Conservation (phyloP, 1,284 basidiomycete genomes). For the Sanguinoderma infundibulare region DNA sequence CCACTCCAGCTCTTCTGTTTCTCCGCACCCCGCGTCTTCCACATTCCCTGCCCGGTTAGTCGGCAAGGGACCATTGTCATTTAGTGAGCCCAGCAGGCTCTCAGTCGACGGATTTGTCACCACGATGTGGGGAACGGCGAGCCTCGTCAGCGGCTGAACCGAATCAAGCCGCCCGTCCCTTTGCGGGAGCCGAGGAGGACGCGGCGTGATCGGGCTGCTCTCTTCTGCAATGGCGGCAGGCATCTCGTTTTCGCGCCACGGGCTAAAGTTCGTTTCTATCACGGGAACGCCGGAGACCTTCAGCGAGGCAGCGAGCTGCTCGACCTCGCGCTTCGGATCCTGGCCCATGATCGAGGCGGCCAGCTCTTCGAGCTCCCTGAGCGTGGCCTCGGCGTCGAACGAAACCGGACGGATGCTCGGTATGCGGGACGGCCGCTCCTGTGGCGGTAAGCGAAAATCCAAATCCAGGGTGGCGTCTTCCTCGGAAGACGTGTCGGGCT, state of each 20-base stretch:
- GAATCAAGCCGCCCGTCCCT: background rate
- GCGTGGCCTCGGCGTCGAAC: constrained; percentile 17
- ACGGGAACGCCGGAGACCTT: background rate
- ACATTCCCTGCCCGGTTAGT: background rate
- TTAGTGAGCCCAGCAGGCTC: constrained; percentile 4
- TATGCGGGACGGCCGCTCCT: background rate
- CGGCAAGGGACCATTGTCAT: background rate
- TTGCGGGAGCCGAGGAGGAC: background rate
- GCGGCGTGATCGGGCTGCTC: background rate
- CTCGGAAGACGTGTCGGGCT: constrained; percentile 1
- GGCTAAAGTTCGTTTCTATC: background rate
- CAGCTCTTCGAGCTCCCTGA: constrained; percentile 18
- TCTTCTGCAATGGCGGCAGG: background rate
- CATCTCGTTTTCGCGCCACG: background rate
- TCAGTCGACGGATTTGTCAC: constrained; percentile 31
- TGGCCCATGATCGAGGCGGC: constrained; percentile 16
- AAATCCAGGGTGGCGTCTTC: background rate
- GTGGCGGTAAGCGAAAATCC: background rate
- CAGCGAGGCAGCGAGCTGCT: constrained; percentile 21
- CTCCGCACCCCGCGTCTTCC: constrained; percentile 8
- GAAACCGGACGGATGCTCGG: constrained; percentile 12
- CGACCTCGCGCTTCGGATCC: constrained; percentile 18
- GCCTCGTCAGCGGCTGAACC: constrained; percentile 2
- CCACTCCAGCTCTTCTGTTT: constrained; percentile 28
- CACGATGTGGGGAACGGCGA: constrained; percentile 27